Conservation (phyloP, 1,139 yeast genomes). For the Pichia sp. region DNA sequence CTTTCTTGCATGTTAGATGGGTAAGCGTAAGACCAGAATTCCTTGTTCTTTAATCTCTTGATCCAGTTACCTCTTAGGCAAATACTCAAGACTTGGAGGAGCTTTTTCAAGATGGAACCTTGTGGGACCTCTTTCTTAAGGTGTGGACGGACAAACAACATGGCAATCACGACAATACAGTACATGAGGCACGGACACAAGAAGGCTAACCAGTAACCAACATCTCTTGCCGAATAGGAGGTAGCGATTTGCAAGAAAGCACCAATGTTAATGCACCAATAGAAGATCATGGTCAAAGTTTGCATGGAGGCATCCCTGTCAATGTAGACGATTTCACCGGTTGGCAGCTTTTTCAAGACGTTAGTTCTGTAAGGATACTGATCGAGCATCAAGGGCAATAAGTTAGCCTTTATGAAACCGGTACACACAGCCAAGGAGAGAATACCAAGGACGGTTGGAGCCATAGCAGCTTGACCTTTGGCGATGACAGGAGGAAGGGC, state of each 20-base stretch:
- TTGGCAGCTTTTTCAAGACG: constrained; percentile 52
- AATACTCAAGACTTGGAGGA: constrained; percentile 39
- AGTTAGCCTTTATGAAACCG: constrained; percentile 48
- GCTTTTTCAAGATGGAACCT: constrained; percentile 46
- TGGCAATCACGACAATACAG: constrained; percentile 17
- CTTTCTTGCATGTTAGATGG: constrained; percentile 47
- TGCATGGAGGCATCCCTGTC: constrained; percentile 72
- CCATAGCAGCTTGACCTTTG: constrained; percentile 37
- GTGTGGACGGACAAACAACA: constrained; percentile 17
- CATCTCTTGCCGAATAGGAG: constrained; percentile 44
- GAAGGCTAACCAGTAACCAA: constrained; percentile 79
- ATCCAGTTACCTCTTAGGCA: constrained; percentile 42
- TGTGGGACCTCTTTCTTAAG: constrained; percentile 40
- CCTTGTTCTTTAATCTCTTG: constrained; percentile 37
- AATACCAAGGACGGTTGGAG: constrained; percentile 38
- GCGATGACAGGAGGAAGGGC: constrained; percentile 39
- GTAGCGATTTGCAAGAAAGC: constrained; percentile 76
- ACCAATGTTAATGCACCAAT: constrained; percentile 77
- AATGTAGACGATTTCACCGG: constrained; percentile 66
- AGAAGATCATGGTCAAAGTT: constrained; percentile 70
- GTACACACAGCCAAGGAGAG: constrained; percentile 41
- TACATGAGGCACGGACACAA: constrained; percentile 54
- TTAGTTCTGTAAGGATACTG: constrained; percentile 52
- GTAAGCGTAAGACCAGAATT: constrained; percentile 54
- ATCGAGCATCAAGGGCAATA: constrained; percentile 46